Base-by-base conservation (phyloP, 768 basidiomycete genomes). In the Mycena floridula region DNA sequence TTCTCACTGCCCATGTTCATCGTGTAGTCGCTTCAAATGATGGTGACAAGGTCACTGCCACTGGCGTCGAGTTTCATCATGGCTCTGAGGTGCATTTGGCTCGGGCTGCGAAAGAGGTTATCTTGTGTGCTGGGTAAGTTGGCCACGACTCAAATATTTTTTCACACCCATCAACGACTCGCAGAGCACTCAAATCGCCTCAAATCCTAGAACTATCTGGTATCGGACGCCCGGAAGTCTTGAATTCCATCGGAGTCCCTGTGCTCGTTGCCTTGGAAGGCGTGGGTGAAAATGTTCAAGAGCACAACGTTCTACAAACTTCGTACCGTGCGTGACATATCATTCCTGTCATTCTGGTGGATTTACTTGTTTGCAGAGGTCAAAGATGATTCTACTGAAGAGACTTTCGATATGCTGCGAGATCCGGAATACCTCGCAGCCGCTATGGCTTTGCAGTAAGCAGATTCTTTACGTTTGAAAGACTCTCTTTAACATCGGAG, bases 191-290 rank as follows among this genome's bases (percentile, higher is more conserved):
- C 20, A 69, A 72, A 45, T 66, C 70, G 0, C 67, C 74, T 5
- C 72, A 78, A 51, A 61, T 83, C 7, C 69, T 81, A 2, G 75
- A 81, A 52, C 59, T 81, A 2, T 79, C 77, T 5, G 81, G 81
- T 20, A 73, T 82, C 44, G 80, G 80, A 15, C 61, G 68, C 25
- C 43, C 47, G 18, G 60, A 59, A 2, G 48, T 74, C 20, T 59
- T 81, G 25, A 50, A 61, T 21, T 59, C 49, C 4, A 52, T 73
- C 13, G 69, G 66, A 2, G 63, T 82, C 30, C 46, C 58, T 0
- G 45, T 61, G 20, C 61, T 62, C 44, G 37, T 59, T 23, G 25
- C 52, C 5, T 47, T 59, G 2, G 67, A 68, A 5, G 69, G 67
- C 8, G 77, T 81, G 11, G 78, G 79, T 1, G 65, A 68, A 54